These are phyloP conservation scores for Lodderomyces oxycetoniae DNA, from an alignment of 1,139 yeast genomes.

Conservation along the genomic window DNA sequence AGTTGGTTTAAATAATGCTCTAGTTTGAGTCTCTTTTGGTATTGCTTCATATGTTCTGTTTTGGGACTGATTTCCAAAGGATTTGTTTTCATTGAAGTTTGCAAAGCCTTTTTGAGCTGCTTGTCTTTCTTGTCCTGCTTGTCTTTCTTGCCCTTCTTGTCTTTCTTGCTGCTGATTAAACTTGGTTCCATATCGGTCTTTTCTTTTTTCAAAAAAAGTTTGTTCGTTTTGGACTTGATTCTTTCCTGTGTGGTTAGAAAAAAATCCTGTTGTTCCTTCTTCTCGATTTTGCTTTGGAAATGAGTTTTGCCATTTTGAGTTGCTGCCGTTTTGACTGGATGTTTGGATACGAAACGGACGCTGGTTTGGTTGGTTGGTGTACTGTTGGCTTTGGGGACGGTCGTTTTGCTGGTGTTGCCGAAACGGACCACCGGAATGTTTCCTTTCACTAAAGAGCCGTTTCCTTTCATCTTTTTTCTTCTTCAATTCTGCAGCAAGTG, in stretches of 20 bases:
- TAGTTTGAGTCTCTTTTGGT: slow-evolving; percentile 3
- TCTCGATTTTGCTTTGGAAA: slow-evolving; percentile 3
- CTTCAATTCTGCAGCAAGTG: slow-evolving; percentile 7
- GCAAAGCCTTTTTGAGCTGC: too few relatives aligned
- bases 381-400: not conserved
- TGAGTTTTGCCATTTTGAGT: slow-evolving; percentile 4
- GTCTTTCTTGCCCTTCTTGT: not conserved
- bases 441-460: too few relatives aligned
- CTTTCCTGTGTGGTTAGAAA: slow-evolving; percentile 1
- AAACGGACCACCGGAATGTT: too few relatives aligned
- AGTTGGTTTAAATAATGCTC: slow-evolving; percentile 4
- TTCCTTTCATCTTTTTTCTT: too few relatives aligned
- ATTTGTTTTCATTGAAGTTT: too few relatives aligned
- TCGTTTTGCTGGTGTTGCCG: too few relatives aligned
- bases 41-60: slow-evolving; percentile 2
- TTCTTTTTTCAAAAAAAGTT: not conserved
- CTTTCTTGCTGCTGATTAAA: slow-evolving; percentile 1
- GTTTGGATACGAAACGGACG: slow-evolving; percentile 4
- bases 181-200: not conserved
- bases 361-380: slow-evolving; percentile 1
- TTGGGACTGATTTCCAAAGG: too few relatives aligned
- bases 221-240: not conserved
- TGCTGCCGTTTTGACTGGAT: not conserved
- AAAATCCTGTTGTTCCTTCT: slow-evolving; percentile 3
- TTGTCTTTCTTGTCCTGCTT: not conserved